These are phyloP conservation scores for Botryotinia calthae DNA, from an alignment of 2,329 filamentous ascomycete species.

Conservation along the genomic window DNA sequence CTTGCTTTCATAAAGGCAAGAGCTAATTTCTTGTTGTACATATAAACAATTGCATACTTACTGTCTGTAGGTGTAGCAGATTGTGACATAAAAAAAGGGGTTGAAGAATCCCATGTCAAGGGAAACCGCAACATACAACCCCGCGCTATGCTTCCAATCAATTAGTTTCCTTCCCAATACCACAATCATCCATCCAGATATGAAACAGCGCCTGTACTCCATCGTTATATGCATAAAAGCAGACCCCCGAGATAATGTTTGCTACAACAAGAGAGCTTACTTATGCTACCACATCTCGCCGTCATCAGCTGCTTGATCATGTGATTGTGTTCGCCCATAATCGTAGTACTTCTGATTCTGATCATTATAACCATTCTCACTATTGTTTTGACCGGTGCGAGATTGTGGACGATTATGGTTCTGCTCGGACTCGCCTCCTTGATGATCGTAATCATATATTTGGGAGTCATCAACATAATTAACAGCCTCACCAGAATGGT, in stretches of 20 bases:
- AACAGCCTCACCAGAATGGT: constrained; percentile 39
- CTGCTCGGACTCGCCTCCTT: constrained; percentile 39
- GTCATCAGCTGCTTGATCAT: constrained; percentile 31
- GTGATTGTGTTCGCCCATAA: constrained; percentile 28
- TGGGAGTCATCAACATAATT: constrained; percentile 49
- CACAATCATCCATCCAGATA: constrained; percentile 25
- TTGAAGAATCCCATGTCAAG: neutral
- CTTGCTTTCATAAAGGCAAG: constrained; percentile 25
- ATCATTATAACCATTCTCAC: constrained; percentile 35
- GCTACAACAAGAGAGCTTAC: constrained; percentile 2
- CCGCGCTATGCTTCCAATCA: constrained; percentile 39
- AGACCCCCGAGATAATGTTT: constrained; percentile 10
- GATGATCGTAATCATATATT: constrained; percentile 50
- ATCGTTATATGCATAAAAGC: constrained; percentile 38
- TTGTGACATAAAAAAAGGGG: constrained; percentile 28
- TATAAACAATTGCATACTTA: constrained; percentile 32
- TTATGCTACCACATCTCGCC: constrained; percentile 39
- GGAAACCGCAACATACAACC: constrained; percentile 26
- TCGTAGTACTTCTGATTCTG: constrained; percentile 36
- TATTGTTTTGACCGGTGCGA: constrained; percentile 37
- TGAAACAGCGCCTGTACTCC: constrained; percentile 36
- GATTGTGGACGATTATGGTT: constrained; percentile 37
- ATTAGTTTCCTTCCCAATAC: constrained; percentile 27
- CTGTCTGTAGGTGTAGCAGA: constrained; percentile 22
- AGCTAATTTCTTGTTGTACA: constrained; percentile 33